phyloP scores from a whole-genome alignment of 2,329 filamentous ascomycete species.

The Fusarium equiseti region DNA sequence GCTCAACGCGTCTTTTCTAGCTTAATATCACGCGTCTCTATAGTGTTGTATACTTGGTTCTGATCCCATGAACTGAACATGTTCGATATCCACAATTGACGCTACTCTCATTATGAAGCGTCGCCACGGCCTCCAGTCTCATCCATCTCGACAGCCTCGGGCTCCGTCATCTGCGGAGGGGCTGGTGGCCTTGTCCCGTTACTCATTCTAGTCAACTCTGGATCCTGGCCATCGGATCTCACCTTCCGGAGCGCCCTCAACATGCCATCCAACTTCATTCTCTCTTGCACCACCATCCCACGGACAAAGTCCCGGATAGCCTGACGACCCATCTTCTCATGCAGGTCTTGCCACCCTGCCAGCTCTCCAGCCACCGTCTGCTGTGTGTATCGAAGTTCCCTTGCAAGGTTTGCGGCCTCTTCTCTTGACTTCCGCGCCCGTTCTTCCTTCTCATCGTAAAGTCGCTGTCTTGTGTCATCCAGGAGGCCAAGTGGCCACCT shows the following conservation, averaged over 20 bases:
- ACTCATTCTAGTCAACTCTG: conserved; percentile 16
- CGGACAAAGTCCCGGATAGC: conserved; percentile 82
- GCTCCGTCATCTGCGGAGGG: conserved; percentile 31
- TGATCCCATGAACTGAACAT: conserved; percentile 18
- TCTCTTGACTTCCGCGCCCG: conserved; percentile 77
- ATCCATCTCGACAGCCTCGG: conserved; percentile 29
- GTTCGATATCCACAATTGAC: conserved; percentile 30
- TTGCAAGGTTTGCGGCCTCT: conserved; percentile 80
- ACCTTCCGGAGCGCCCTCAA: conserved; percentile 79
- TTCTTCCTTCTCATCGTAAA: conserved; percentile 86
- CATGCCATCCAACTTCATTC: conserved; percentile 82
- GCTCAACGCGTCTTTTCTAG: conserved; percentile 38
- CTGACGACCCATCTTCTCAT: conserved; percentile 79
- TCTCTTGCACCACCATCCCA: conserved; percentile 83
- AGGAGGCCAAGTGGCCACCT: conserved; percentile 85
- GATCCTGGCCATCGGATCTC: conserved; percentile 42
- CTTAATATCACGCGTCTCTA: conserved; percentile 43
- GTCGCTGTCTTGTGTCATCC: conserved; percentile 86
- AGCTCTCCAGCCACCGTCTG: conserved; percentile 92
- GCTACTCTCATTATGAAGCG: conserved; percentile 27
- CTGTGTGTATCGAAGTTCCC: conserved; percentile 90
- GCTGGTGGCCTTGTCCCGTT: conserved; percentile 34
- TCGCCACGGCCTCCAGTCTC: conserved; percentile 35
- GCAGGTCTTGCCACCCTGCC: conserved; percentile 92
- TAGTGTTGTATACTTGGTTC: conserved; percentile 40